A percentile compares a stretch with the other conserved stretches of the same genome.
Conservation (phyloP, 75 land plant species). For the Cupressus sempervirens region DNA sequence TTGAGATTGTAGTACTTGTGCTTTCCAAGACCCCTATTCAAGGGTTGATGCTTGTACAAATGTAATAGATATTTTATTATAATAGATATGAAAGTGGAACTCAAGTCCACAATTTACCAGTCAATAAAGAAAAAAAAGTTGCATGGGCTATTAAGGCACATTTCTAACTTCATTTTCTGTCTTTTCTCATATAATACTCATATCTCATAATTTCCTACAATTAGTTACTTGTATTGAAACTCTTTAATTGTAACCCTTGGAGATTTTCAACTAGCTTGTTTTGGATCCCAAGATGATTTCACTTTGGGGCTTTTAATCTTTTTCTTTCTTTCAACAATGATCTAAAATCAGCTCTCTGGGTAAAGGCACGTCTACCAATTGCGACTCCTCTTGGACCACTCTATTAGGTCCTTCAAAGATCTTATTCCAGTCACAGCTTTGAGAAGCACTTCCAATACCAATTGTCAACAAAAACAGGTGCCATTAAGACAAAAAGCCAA, state of each 20-base stretch:
- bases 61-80: no score
- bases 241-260: not conserved
- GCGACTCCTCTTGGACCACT: not conserved
- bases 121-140: not conserved
- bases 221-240: not conserved
- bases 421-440: not conserved
- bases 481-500: not conserved
- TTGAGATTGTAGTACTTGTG: no score
- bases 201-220: not conserved
- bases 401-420: not conserved
- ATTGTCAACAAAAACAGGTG: not conserved
- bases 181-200: not conserved
- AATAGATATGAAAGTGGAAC: no score
- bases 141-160: not conserved
- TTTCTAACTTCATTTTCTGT: not conserved
- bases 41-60: no score
- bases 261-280: not conserved
- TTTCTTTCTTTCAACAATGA: not conserved
- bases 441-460: not conserved
- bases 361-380: not conserved
- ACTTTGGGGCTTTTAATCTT: not conserved
- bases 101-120: no score
- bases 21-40: no score
- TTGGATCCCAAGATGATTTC: not conserved
- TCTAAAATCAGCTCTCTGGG: not conserved